Conservation (phyloP, 208 protist genomes). For the Acanthamoeba lenticulata region DNA sequence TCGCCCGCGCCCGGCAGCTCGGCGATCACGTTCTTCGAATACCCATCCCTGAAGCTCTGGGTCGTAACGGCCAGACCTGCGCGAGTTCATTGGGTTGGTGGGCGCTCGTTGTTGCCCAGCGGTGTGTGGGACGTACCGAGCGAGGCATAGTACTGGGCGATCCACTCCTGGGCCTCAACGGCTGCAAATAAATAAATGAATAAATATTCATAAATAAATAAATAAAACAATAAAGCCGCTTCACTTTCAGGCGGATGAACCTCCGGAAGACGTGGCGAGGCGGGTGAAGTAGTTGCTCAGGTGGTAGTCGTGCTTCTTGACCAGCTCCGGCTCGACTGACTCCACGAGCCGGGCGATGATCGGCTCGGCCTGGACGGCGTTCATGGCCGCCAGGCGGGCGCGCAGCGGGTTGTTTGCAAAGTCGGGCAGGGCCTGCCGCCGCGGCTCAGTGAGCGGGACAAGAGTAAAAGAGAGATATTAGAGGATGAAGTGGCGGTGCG, state of each 20-base stretch:
- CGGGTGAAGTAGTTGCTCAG: constrained; percentile 7
- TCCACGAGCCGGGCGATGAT: background rate
- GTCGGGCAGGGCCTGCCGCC: background rate
- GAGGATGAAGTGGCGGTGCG: background rate
- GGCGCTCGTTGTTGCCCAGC: no score
- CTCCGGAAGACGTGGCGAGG: background rate
- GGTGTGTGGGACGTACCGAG: background rate
- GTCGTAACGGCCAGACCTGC: constrained; percentile 24
- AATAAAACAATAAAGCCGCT: background rate
- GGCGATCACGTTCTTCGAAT: constrained; percentile 41
- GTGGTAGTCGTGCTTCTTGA: background rate
- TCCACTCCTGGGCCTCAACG: constrained; percentile 5
- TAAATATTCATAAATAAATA: background rate
- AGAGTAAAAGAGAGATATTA: background rate
- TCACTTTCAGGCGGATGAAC: background rate
- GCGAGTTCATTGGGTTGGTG: background rate
- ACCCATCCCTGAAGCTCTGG: background rate
- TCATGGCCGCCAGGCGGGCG: background rate
- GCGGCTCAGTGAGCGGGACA: background rate
- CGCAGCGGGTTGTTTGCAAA: background rate
- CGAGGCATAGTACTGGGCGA: background rate
- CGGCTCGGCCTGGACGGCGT: background rate
- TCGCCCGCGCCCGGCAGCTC: background rate
- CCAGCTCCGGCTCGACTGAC: background rate
- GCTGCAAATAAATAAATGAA: background rate